Base-by-base conservation (phyloP, 2,329 filamentous ascomycete species). In the Trichoderma sp. region DNA sequence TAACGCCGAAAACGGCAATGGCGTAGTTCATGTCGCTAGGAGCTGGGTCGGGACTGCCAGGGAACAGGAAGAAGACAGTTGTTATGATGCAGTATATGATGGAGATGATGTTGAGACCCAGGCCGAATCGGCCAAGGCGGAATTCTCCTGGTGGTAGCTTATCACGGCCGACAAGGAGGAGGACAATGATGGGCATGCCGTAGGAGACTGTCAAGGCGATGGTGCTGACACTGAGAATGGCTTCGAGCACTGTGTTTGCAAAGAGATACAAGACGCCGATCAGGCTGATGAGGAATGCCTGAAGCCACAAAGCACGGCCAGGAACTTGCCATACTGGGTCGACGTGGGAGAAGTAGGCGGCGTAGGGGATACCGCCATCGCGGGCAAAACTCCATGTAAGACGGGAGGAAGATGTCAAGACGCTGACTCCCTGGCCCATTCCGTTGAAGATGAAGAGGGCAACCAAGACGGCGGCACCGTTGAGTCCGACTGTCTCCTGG, bases 221-320 rank as follows among this genome's bases (percentile, higher is more conserved):
- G 12, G 88, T 90, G 82, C 88, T 89, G 76, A 90, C 88, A 77
- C 87, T 88, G 24, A 90, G 82, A 65, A 90, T 87, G 18, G 89
- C 88, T 56, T 87, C 83, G 14, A 90, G 84, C 0, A 89, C 88
- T 0, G 88, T 88, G 65, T 85, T 85, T 62, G 89, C 85, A 75
- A 90, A 90, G 1, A 88, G 85, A 77, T 90, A 90, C 0, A 91
- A 84, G 3, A 91, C 78, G n/a, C 89, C 89, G 9, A 91, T 85
- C 11, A 85, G 74, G 6, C 78, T 79, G 69, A 84, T 81, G 64
- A 85, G 79, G n/a, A 82, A 79, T 1, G 88, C 87, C 77, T 91
- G 89, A 1, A 85, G 83, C 86, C 88, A 89, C 33, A 90, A 83
- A 0, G 89, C 85, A 3, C 88, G 86, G 0, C 84, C 86, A 0